Evolutionary conservation across 2,329 filamentous ascomycete species (phyloP).

Genomic region (Annulohypoxylon truncatum): DNA sequence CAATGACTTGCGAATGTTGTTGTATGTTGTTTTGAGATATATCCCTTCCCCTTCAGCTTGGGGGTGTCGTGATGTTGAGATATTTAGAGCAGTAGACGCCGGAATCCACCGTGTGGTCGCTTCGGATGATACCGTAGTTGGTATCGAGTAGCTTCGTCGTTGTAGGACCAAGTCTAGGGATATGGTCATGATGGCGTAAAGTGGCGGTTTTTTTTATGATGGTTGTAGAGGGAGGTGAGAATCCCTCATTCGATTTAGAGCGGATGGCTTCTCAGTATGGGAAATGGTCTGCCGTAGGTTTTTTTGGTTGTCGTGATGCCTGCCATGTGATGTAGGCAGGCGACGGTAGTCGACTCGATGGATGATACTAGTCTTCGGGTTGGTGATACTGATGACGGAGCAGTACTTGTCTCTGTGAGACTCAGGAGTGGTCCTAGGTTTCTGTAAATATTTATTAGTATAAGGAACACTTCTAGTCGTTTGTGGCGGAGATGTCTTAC

Average conservation of each 20-base stretch:
- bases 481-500: conserved; percentile 37
- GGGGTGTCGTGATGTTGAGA: neutral
- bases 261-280: too few relatives aligned
- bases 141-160: neutral
- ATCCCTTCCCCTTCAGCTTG: neutral
- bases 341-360: too few relatives aligned
- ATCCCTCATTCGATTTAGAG: too few relatives aligned
- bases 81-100: neutral
- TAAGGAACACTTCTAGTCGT: conserved; percentile 21
- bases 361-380: too few relatives aligned
- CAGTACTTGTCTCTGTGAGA: conserved; percentile 21
- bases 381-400: too few relatives aligned
- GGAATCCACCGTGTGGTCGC: neutral
- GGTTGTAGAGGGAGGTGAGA: too few relatives aligned
- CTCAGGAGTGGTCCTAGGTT: conserved; percentile 12
- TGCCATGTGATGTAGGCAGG: too few relatives aligned
- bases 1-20: neutral
- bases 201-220: too few relatives aligned
- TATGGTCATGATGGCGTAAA: neutral
- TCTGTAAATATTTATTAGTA: conserved; percentile 34
- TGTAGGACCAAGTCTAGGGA: neutral
- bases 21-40: neutral
- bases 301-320: too few relatives aligned
- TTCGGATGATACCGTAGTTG: neutral
- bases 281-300: too few relatives aligned